Base-by-base conservation (phyloP, 2,329 filamentous ascomycete genomes). In the Aspergillus tubingensis region DNA sequence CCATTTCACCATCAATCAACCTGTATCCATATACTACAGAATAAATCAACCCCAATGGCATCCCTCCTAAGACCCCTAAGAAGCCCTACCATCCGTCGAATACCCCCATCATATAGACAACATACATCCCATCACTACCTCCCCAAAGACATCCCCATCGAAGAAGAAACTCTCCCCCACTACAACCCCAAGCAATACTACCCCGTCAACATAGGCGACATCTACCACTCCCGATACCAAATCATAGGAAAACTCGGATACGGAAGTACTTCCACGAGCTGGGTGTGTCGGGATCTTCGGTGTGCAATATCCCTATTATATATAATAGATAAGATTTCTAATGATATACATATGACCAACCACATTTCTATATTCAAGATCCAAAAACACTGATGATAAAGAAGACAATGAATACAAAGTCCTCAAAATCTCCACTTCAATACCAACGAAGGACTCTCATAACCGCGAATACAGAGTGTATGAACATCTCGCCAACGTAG, bases 241-340 rank as follows among this genome's bases (percentile, higher is more conserved):
- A 57, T 74, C 0, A 41, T 76, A 0, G 68, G 73, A 0, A 81
- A 81, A 52, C 64, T 81, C 3, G 78, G 77, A 1, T 80, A 69
- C 62, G 78, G 78, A 13, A 72, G 70, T n/a, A 76, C 74, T 25
- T 80, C 77, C 1, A 81, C 78, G 0, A 75, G 77, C 8, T 80
- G 78, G 77, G 72, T 81, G 15, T 77, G 76, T n/a, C 71, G 67
- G 30, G 76, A 80, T 63, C 65, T 77, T 10, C 65, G 68, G 72
- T 72, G 58, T 41, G 53, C 41, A 15, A 2, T 21, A 41, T 11
- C 19, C 57, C 62, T 8, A 25, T 47, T 32, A 11, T 13, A 32
- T n/a, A 27, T 30, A 49, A 17, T 32, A 32, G 4, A 13, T 11
- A 53, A n/a, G 23, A 39, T 13, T 38, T 32, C 51, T 53, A 23